Base-by-base conservation (phyloP, 2,329 filamentous ascomycete species). In the Colletotrichum lupini region DNA sequence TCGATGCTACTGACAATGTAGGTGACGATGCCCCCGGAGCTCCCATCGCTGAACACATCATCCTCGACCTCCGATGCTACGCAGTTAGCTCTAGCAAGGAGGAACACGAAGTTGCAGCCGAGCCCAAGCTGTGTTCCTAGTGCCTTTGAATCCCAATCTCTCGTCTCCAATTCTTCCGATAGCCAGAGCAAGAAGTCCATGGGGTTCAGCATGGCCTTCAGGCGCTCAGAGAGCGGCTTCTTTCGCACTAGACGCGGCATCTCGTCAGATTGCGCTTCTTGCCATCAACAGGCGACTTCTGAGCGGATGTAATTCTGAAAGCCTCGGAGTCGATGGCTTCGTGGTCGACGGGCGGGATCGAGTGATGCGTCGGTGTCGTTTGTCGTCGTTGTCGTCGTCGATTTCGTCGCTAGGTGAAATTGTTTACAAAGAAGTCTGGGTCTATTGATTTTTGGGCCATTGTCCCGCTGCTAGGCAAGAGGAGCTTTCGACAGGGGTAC, bases 131-230 rank as follows among this genome's bases (percentile, higher is more conserved):
- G 92, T 5, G 91, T 90, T 30, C 94, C 93, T 81, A 94, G 93
- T 46, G 91, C 85, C 76, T 94, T 92, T 24, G 96, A 94, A 77
- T 98, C 94, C 92, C 95, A 97, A 78, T 98, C 94, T 79, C 93
- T 92, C 32, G 95, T 95, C 81, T 98, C 95, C 73, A 99, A 89
- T 83, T 98, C 94, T 81, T 98, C 96, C 0, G 94, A 97, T 2
- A 97, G 83, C 93, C 95, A 98, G 22, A 99, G 90, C 67, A 97
- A 85, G 79, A 96, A 94, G 83, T 99, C 97, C 85, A 94, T 92
- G 3, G 94, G 95, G 80, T 98, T 96, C 72, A 98, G 86, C 82
- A 91, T 91, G 69, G 93, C 88, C 80, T 91, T 91, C 81, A 98
- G 89, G 81, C 96, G 94, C 87, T 98, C 93, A 35, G 85, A 81